These are phyloP conservation scores for Hanseniaspora clermontiae DNA, from an alignment of 805 yeast species.

Conservation along the genomic window DNA sequence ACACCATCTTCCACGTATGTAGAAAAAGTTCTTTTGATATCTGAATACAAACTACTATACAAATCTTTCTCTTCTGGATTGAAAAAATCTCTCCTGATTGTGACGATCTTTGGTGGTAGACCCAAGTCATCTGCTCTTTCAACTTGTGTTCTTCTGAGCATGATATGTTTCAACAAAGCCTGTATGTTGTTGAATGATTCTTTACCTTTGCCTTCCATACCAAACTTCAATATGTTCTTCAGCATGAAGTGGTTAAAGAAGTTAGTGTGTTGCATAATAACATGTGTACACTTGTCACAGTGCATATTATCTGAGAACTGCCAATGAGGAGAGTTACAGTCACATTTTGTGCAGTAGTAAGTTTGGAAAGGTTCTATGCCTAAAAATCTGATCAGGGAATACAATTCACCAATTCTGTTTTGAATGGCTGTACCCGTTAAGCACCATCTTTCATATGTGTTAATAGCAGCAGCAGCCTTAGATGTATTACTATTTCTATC, in stretches of 20 bases:
- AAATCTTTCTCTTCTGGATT: constrained; percentile 92
- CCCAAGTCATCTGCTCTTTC: constrained; percentile 97
- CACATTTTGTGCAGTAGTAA: constrained; percentile 89
- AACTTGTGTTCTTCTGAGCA: constrained; percentile 88
- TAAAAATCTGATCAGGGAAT: constrained; percentile 77
- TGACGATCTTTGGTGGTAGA: constrained; percentile 89
- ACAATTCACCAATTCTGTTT: constrained; percentile 91
- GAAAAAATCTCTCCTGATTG: constrained; percentile 72
- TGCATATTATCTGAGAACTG: constrained; percentile 65
- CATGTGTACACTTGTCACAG: constrained; percentile 79
- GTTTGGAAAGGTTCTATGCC: constrained; percentile 74
- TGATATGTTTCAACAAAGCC: constrained; percentile 57
- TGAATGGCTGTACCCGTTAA: constrained; percentile 93
- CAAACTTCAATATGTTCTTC: constrained; percentile 81
- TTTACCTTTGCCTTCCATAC: constrained; percentile 69
- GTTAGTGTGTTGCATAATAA: constrained; percentile 89
- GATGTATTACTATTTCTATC: constrained; percentile 91
- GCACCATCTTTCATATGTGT: constrained; percentile 75
- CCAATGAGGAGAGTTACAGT: constrained; percentile 76
- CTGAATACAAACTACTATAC: constrained; percentile 75
- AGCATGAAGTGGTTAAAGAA: constrained; percentile 91
- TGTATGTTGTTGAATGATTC: constrained; percentile 69
- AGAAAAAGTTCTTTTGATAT: constrained; percentile 74
- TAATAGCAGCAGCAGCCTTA: constrained; percentile 67
- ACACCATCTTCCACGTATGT: constrained; percentile 94